Evolutionary conservation across 371 early-diverging fungal genomes (phyloP).

Genomic region (Mucor irregularis): DNA sequence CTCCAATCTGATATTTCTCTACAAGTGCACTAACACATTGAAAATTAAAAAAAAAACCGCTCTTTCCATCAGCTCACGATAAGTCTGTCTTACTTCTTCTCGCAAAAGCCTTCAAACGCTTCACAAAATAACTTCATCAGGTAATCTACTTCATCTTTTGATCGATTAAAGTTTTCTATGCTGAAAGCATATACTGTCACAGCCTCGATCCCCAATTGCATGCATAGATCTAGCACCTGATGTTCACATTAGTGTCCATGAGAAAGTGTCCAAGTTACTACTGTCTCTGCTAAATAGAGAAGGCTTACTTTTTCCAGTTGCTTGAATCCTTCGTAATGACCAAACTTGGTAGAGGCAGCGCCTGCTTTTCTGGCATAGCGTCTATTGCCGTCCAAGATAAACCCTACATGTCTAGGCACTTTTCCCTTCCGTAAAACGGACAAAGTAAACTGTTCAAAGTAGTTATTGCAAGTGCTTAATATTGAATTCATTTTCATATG

Average conservation of each 20-base stretch:
- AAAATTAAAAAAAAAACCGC: neutral
- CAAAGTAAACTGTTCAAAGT: slow-evolving; percentile 29
- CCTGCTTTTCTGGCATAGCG: slow-evolving; percentile 80
- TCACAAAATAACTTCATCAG: slow-evolving; percentile 86
- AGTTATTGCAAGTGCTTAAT: neutral
- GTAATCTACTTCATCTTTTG: slow-evolving; percentile 86
- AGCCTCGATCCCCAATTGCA: slow-evolving; percentile 81
- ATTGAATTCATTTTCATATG: neutral
- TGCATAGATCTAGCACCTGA: slow-evolving; percentile 89
- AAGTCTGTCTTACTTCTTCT: slow-evolving; percentile 60
- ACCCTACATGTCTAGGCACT: slow-evolving; percentile 93
- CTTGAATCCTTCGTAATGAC: slow-evolving; percentile 86
- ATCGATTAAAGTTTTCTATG: slow-evolving; percentile 96
- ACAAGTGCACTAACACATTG: slow-evolving; percentile 65
- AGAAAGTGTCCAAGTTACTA: too few relatives aligned
- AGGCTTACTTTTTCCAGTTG: slow-evolving; percentile 72
- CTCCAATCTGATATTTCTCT: slow-evolving; percentile 68
- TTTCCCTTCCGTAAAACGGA: slow-evolving; percentile 70
- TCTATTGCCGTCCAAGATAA: slow-evolving; percentile 99
- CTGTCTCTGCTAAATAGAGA: too few relatives aligned
- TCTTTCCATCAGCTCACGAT: neutral
- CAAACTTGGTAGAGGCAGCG: slow-evolving; percentile 49
- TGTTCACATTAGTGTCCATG: too few relatives aligned
- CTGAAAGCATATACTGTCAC: slow-evolving; percentile 99
- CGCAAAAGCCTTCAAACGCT: slow-evolving; percentile 75